Evolutionary conservation across 2,329 filamentous ascomycete genomes (phyloP), one percentile per base, ranked within the genome.

Genomic region (Paraphaeosphaeria minitans): DNA sequence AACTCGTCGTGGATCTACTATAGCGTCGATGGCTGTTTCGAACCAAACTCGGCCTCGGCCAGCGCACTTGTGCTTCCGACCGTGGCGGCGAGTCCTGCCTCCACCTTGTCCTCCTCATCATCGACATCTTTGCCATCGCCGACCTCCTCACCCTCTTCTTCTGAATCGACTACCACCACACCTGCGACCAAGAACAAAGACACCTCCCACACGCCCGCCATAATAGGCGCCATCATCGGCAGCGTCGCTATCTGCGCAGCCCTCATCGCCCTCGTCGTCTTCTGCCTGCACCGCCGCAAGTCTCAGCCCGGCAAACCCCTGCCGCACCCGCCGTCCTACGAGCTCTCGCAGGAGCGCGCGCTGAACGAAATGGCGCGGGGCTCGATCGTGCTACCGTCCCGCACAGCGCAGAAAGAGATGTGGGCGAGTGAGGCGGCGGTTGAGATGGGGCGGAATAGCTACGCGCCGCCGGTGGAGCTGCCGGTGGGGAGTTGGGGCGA

Each of bases 1-100:
- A 68, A 69, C 45, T 58, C 67, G 2, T 64, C 66, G 6, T 73
- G 69, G 68, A 54, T 59, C 8, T 72, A 70, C 37, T 73, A 70
- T 53, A 70, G 68, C 35, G 68, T 73, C 22, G 68, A 72, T 33
- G 59, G 62, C 2, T 72, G 70, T 46, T 39, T 62, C 4, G 53
- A 52, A 0, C 65, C 65, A 14, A 47, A 53, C 0, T 65, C 65
- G 12, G 45, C 19, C 19, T 39, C 59, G 3, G 62, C 64, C 3
- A 53, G 57, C 12, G 33, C 4, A 7, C 21, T 56, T 13, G 35
- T 51, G n/a, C 55, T 57, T 14, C 55, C 58, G 29, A 58, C 51
- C 9, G 6, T 21, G 19, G 48, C 41, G 6, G 39, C 22, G 19
- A 56, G 21, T 14, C 22, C 47, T 24, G 22, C 21, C 3, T 29